A percentile compares a stretch with the other conserved stretches of the same genome.
These are phyloP conservation scores for Cryphonectria radicalis DNA, from an alignment of 2,329 filamentous ascomycete genomes.

Conservation along the genomic window DNA sequence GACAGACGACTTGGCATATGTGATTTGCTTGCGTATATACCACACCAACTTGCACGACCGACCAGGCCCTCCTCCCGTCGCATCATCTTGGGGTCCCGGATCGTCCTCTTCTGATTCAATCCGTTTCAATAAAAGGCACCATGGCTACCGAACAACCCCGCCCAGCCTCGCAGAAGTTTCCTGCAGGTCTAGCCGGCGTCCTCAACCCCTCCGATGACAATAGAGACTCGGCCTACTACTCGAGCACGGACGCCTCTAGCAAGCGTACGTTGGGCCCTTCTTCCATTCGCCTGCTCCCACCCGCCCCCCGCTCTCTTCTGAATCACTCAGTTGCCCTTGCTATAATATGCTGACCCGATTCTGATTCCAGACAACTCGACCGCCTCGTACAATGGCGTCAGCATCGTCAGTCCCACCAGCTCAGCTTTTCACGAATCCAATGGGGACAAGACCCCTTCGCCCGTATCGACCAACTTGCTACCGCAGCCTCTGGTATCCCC, in stretches of 20 bases:
- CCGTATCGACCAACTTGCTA: slow-evolving; percentile 54
- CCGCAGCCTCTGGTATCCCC: slow-evolving; percentile 61
- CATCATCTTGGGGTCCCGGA: neutral
- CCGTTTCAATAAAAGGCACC: slow-evolving; percentile 12
- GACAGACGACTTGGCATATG: slow-evolving; percentile 1
- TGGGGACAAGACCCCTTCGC: slow-evolving; percentile 66
- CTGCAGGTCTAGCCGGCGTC: slow-evolving; percentile 54
- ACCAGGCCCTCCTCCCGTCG: neutral
- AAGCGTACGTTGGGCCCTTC: slow-evolving; percentile 49
- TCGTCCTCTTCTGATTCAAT: neutral
- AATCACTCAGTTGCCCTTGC: slow-evolving; percentile 9
- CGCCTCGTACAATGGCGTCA: slow-evolving; percentile 48
- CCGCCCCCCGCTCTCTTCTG: slow-evolving; percentile 20
- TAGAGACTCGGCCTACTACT: slow-evolving; percentile 58
- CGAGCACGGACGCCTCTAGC: slow-evolving; percentile 52
- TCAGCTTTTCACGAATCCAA: slow-evolving; percentile 56
- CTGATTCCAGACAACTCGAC: slow-evolving; percentile 48
- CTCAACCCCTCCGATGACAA: slow-evolving; percentile 56
- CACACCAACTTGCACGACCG: neutral
- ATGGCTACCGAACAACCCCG: slow-evolving; percentile 45
- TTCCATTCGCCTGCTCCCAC: slow-evolving; percentile 14
- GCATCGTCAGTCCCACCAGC: slow-evolving; percentile 45
- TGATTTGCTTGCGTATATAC: neutral
- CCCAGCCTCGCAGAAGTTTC: slow-evolving; percentile 49
- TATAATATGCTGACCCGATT: slow-evolving; percentile 32